Percentiles rank a stretch among this genome's conserved stretches.
These are phyloP conservation scores for Solanum sitiens DNA, from an alignment of 257 asterid species.

Conservation along the genomic window DNA sequence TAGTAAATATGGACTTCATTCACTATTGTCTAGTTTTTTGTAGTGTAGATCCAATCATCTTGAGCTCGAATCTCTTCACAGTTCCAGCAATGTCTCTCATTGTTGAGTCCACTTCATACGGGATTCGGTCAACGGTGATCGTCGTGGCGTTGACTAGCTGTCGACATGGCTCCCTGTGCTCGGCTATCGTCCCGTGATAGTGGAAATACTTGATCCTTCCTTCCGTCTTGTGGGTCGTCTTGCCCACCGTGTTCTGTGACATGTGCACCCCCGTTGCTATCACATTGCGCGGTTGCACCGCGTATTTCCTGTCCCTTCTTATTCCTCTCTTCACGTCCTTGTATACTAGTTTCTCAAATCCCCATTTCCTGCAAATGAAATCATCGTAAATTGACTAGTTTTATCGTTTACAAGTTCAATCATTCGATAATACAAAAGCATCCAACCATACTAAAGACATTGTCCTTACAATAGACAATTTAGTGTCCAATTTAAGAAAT, in stretches of 20 bases:
- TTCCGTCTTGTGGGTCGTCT: conserved; percentile 54
- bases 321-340: conserved; percentile 50
- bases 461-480: neutral
- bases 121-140: conserved; percentile 30
- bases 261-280: conserved; percentile 75
- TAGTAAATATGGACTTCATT: neutral
- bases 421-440: neutral
- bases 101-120: conserved; percentile 40
- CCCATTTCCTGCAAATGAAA: conserved; percentile 57
- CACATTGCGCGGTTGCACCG: conserved; percentile 67
- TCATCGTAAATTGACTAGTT: neutral
- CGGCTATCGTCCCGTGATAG: conserved; percentile 68
- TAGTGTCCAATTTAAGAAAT: neutral
- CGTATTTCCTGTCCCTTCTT: conserved; percentile 64
- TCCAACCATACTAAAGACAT: neutral
- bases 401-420: neutral
- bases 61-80: conserved; percentile 64
- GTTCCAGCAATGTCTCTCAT: conserved; percentile 56
- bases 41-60: conserved; percentile 44
- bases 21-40: conserved; percentile 51
- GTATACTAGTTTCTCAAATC: conserved; percentile 78
- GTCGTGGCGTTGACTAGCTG: conserved; percentile 31
- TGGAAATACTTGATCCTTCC: conserved; percentile 63
- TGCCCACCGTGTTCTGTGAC: conserved; percentile 62
- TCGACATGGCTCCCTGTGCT: conserved; percentile 58